Conservation (phyloP, 1,284 basidiomycete species). For the Leccinum ponderosum region DNA sequence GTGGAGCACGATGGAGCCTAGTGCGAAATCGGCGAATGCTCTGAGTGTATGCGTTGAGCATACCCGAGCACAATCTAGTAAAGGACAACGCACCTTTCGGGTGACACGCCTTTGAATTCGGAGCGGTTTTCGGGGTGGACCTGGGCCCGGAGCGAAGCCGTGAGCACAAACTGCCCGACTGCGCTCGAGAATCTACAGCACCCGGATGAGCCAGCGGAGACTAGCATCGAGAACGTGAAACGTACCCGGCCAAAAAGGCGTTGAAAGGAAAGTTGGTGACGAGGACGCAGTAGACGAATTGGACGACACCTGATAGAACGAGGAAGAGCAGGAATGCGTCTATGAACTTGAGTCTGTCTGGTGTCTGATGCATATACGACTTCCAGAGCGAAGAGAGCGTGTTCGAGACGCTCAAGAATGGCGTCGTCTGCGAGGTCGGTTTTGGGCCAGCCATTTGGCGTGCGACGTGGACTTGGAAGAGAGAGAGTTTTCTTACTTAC, state of each 20-base stretch:
- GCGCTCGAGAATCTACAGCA: slow-evolving; percentile 81
- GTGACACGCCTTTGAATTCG: slow-evolving; percentile 90
- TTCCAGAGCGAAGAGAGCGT: slow-evolving; percentile 67
- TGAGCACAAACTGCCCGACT: slow-evolving; percentile 96
- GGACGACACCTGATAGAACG: slow-evolving; percentile 86
- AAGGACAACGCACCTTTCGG: slow-evolving; percentile 72
- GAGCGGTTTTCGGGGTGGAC: slow-evolving; percentile 83
- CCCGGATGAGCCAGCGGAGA: background rate
- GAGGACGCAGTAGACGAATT: slow-evolving; percentile 91
- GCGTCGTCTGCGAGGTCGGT: slow-evolving; percentile 31
- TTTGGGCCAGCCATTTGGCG: slow-evolving; percentile 37
- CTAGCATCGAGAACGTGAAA: slow-evolving; percentile 1
- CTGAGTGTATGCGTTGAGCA: slow-evolving; percentile 42
- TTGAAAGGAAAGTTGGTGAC: slow-evolving; percentile 97
- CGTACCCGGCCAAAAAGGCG: slow-evolving; percentile 93
- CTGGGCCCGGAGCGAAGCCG: slow-evolving; percentile 90
- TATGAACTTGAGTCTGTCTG: slow-evolving; percentile 88
- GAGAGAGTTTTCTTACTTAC: background rate
- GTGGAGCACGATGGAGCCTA: slow-evolving; percentile 93
- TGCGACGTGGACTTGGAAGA: slow-evolving; percentile 22
- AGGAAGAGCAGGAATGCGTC: slow-evolving; percentile 93
- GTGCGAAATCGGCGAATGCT: slow-evolving; percentile 94
- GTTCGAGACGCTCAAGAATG: slow-evolving; percentile 31
- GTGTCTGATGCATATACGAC: slow-evolving; percentile 78
- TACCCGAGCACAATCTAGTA: background rate